Conservation (phyloP, 768 basidiomycete genomes). For the Podaxis sp. region DNA sequence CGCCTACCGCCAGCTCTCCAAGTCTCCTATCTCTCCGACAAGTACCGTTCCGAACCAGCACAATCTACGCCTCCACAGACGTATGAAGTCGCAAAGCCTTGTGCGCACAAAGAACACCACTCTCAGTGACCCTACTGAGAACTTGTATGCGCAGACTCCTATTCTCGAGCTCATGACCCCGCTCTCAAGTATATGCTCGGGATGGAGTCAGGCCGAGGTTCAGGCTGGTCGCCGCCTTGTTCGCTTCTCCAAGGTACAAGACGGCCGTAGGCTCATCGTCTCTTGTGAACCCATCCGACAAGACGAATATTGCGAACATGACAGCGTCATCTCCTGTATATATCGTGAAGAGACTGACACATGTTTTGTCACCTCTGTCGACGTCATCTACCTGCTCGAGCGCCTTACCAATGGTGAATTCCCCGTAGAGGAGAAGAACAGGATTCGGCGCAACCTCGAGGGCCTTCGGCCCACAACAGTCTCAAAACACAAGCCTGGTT, state of each 20-base stretch:
- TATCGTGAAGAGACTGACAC: conserved; percentile 72
- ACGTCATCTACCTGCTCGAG: conserved; percentile 92
- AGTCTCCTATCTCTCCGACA: conserved; percentile 32
- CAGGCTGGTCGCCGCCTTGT: conserved; percentile 76
- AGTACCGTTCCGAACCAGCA: conserved; percentile 32
- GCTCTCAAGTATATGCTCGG: conserved; percentile 47
- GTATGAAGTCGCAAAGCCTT: conserved; percentile 38
- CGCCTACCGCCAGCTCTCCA: conserved; percentile 26
- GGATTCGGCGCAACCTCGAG: conserved; percentile 92
- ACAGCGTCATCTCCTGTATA: conserved; percentile 93
- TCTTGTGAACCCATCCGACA: conserved; percentile 74
- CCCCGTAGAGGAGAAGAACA: conserved; percentile 94
- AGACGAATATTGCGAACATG: conserved; percentile 66
- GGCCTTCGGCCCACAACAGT: conserved; percentile 88
- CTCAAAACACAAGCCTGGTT: conserved; percentile 77
- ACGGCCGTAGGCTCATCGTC: conserved; percentile 71
- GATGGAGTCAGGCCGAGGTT: conserved; percentile 65
- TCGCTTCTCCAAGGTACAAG: conserved; percentile 75
- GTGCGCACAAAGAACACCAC: conserved; percentile 36
- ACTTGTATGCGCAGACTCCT: conserved; percentile 46
- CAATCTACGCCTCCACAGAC: conserved; percentile 35
- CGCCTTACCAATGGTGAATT: conserved; percentile 71
- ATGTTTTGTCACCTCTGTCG: conserved; percentile 92
- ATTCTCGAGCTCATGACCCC: conserved; percentile 59
- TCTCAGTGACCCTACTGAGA: conserved; percentile 30